These are phyloP conservation scores for Fusarium palustre DNA, from an alignment of 2,329 filamentous ascomycete genomes.

Conservation along the genomic window DNA sequence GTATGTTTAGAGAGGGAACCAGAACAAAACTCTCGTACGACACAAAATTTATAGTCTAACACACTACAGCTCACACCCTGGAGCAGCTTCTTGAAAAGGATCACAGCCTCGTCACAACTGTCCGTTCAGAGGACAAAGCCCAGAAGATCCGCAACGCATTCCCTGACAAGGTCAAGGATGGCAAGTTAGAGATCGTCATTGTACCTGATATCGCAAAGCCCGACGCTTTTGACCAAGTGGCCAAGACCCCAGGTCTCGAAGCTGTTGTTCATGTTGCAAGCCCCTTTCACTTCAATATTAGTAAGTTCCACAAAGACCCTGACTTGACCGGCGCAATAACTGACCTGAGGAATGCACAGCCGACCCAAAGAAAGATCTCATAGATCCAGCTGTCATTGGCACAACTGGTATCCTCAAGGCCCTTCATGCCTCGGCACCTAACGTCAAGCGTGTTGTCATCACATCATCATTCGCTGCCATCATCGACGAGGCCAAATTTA, in stretches of 20 bases:
- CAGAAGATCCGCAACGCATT: conserved; percentile 63
- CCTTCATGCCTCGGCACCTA: conserved; percentile 67
- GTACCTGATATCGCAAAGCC: conserved; percentile 82
- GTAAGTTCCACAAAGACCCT: conserved; percentile 37
- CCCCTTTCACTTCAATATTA: conserved; percentile 67
- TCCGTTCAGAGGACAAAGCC: conserved; percentile 66
- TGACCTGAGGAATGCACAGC: conserved; percentile 37
- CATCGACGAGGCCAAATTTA: conserved; percentile 53
- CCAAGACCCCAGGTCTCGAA: conserved; percentile 62
- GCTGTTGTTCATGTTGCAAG: conserved; percentile 71
- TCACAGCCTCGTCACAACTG: conserved; percentile 67
- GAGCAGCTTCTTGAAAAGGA: conserved; percentile 64
- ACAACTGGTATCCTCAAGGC: conserved; percentile 78
- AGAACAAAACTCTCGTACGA: not conserved
- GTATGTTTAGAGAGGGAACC: conserved; percentile 35
- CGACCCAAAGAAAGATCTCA: conserved; percentile 64
- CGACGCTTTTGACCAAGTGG: conserved; percentile 77
- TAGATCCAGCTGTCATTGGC: conserved; percentile 69
- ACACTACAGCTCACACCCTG: conserved; percentile 63
- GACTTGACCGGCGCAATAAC: not conserved
- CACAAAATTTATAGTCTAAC: not conserved
- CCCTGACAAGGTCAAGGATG: conserved; percentile 52
- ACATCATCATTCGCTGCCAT: conserved; percentile 69
- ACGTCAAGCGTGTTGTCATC: conserved; percentile 77
- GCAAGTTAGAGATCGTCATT: conserved; percentile 65